Evolutionary conservation across 345 rosid species (phyloP).

Genomic region (Aurinia saxatilis): DNA sequence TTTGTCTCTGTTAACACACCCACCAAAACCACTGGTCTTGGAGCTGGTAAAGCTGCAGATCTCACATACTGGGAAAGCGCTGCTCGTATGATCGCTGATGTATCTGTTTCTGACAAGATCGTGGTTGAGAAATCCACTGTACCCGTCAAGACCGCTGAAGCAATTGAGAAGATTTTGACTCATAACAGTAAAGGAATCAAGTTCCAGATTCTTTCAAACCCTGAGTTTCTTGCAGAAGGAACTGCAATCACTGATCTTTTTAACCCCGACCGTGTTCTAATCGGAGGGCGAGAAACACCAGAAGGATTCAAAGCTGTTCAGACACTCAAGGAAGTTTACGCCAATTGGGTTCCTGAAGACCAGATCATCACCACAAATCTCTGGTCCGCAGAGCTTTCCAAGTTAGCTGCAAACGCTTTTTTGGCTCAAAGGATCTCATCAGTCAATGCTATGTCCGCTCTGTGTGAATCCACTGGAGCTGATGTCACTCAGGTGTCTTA

Average conservation of each 20-base stretch:
- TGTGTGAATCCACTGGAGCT: slow-evolving; percentile 87
- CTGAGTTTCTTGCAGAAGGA: slow-evolving; percentile 96
- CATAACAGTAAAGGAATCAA: slow-evolving; percentile 94
- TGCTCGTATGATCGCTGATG: slow-evolving; percentile 90
- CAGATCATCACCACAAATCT: slow-evolving; percentile 82
- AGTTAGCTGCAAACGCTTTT: slow-evolving; percentile 93
- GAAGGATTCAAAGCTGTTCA: slow-evolving; percentile 75
- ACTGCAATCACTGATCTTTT: slow-evolving; percentile 75
- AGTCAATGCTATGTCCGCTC: slow-evolving; percentile 90
- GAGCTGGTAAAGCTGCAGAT: slow-evolving; percentile 95
- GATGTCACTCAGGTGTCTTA: slow-evolving; percentile 68
- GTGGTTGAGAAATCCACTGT: slow-evolving; percentile 95
- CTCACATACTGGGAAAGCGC: slow-evolving; percentile 98
- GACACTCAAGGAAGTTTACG: slow-evolving; percentile 71
- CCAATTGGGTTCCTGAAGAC: slow-evolving; percentile 84
- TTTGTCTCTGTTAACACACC: slow-evolving; percentile 94
- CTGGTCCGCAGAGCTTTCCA: slow-evolving; percentile 94
- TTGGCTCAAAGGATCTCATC: slow-evolving; percentile 89
- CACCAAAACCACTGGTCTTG: slow-evolving; percentile 81
- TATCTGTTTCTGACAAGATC: slow-evolving; percentile 77
- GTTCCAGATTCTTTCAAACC: slow-evolving; percentile 89
- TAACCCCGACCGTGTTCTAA: slow-evolving; percentile 76
- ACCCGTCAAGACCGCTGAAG: slow-evolving; percentile 93
- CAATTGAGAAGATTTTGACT: slow-evolving; percentile 81
- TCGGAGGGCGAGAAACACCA: slow-evolving; percentile 87